Conservation (phyloP, 2,329 filamentous ascomycete species). For the Amylocarpus encephaloides region DNA sequence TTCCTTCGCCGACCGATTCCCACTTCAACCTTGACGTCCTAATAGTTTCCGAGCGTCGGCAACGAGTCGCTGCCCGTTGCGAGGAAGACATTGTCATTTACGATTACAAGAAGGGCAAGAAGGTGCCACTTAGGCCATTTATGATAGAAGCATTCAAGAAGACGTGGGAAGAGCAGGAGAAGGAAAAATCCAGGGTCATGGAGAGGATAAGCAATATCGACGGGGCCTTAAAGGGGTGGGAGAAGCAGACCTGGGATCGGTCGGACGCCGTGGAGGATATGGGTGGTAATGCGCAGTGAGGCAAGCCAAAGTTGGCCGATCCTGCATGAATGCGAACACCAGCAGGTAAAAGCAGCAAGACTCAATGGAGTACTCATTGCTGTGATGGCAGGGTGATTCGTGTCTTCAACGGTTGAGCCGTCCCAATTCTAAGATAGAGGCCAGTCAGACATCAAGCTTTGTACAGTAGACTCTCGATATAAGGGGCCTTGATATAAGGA, state of each 20-base stretch:
- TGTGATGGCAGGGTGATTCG: too few species aligned
- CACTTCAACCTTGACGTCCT: constrained; percentile 54
- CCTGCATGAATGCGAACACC: too few species aligned
- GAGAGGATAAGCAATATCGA: constrained; percentile 59
- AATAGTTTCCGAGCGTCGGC: constrained; percentile 70
- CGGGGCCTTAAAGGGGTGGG: constrained; percentile 53
- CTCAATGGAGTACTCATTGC: too few species aligned
- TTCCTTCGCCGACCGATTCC: constrained; percentile 27
- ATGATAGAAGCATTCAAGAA: constrained; percentile 54
- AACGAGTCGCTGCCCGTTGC: constrained; percentile 65
- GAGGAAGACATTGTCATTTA: constrained; percentile 76
- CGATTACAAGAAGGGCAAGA: constrained; percentile 57
- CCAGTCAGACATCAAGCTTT: too few species aligned
- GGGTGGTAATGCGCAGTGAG: constrained; percentile 31
- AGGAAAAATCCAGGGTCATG: constrained; percentile 49
- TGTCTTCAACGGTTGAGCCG: too few species aligned
- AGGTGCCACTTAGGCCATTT: constrained; percentile 51
- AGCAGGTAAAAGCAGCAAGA: too few species aligned
- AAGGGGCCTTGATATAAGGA: too few species aligned
- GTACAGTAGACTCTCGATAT: too few species aligned
- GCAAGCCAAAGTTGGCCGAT: too few species aligned
- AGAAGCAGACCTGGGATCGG: constrained; percentile 69
- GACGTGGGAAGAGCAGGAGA: constrained; percentile 56
- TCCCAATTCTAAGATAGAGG: too few species aligned
- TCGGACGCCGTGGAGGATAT: constrained; percentile 65